Conservation (phyloP, 805 yeast species). For the Naumovozyma castellii region DNA sequence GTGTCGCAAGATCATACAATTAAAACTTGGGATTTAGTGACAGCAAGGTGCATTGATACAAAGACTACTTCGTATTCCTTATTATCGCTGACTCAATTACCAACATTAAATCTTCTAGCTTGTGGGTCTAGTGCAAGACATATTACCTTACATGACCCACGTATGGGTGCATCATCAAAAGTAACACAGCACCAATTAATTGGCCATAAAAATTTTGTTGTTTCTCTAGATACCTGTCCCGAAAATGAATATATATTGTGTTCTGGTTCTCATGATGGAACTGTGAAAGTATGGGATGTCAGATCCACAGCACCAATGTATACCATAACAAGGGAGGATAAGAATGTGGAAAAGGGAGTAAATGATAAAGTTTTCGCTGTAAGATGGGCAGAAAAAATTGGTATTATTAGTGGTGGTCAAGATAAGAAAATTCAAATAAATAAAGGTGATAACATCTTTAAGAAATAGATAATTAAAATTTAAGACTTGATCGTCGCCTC, state of each 20-base stretch:
- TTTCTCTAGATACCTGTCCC: conserved; percentile 64
- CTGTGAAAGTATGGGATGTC: conserved; percentile 90
- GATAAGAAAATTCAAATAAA: conserved; percentile 89
- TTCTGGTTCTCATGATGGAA: conserved; percentile 94
- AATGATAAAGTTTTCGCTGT: conserved; percentile 74
- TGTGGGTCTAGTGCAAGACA: conserved; percentile 98
- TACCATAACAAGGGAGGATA: conserved; percentile 66
- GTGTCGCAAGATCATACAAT: conserved; percentile 93
- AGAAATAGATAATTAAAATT: conserved; percentile 8
- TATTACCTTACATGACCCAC: conserved; percentile 86
- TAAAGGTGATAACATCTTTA: conserved; percentile 32
- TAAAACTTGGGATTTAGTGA: conserved; percentile 92
- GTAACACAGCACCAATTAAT: conserved; percentile 63
- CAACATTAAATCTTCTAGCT: conserved; percentile 61
- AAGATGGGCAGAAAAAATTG: conserved; percentile 69
- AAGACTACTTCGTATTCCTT: conserved; percentile 79
- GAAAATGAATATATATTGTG: conserved; percentile 72
- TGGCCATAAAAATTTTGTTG: conserved; percentile 91
- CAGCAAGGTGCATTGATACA: conserved; percentile 77
- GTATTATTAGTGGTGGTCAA: conserved; percentile 88
- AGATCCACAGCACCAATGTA: conserved; percentile 76
- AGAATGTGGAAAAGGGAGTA: conserved; percentile 33
- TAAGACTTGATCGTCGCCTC: too few relatives aligned
- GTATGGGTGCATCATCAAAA: conserved; percentile 48
- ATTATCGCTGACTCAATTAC: conserved; percentile 61